phyloP scores from a whole-genome alignment of 805 yeast genomes.

The Yamadazyma insecticola region DNA sequence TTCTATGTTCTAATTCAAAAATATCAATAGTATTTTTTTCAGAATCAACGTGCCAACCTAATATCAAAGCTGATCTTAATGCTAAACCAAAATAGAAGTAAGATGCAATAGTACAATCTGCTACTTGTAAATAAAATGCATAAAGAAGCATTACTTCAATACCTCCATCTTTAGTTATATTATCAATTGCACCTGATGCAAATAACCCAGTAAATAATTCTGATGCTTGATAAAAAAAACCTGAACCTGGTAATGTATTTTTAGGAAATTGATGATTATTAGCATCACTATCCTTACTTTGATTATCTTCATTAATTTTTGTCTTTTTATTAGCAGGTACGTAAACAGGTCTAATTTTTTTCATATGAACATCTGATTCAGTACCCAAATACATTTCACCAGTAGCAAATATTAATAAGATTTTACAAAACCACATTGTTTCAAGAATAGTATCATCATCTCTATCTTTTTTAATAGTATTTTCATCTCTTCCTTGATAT shows the following conservation, averaged over 20 bases:
- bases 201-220: slow-evolving; percentile 71
- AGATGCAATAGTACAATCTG: slow-evolving; percentile 78
- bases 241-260: slow-evolving; percentile 68
- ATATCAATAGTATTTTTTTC: slow-evolving; percentile 55
- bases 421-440: slow-evolving; percentile 78
- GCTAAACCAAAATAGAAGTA: slow-evolving; percentile 79
- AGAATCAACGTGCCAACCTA: slow-evolving; percentile 82
- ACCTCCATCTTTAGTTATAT: slow-evolving; percentile 74
- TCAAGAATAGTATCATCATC: slow-evolving; percentile 60
- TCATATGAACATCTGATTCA: slow-evolving; percentile 58
- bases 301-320: slow-evolving; percentile 5
- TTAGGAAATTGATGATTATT: slow-evolving; percentile 13
- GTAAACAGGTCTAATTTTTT: slow-evolving; percentile 22
- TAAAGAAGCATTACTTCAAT: slow-evolving; percentile 69
- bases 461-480: slow-evolving; percentile 37
- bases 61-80: slow-evolving; percentile 60
- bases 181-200: slow-evolving; percentile 76
- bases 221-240: slow-evolving; percentile 75
- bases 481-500: slow-evolving; percentile 30
- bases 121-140: slow-evolving; percentile 78
- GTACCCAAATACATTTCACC: slow-evolving; percentile 85
- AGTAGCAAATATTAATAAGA: slow-evolving; percentile 65
- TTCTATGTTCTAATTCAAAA: slow-evolving; percentile 50
- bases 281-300: slow-evolving; percentile 12
- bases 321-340: slow-evolving; percentile 10